These are phyloP conservation scores for Daldinia sp. DNA, from an alignment of 2,329 filamentous ascomycete genomes.

Conservation along the genomic window DNA sequence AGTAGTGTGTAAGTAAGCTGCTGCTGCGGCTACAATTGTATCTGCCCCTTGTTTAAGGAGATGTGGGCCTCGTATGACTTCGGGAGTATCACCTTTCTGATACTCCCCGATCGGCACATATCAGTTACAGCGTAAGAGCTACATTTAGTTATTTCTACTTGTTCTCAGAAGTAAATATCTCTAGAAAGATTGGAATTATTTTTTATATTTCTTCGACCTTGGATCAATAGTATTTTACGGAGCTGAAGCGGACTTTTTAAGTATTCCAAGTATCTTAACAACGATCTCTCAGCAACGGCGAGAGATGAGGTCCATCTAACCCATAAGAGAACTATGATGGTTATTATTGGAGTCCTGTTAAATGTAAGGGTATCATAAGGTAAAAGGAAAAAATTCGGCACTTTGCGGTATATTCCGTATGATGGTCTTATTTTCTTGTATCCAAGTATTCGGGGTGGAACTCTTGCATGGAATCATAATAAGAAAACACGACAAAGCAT, in stretches of 20 bases:
- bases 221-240: background rate
- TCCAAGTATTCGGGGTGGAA: background rate
- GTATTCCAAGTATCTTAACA: background rate
- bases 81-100: constrained; percentile 5
- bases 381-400: background rate
- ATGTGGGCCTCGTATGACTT: constrained; percentile 7
- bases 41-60: constrained; percentile 11
- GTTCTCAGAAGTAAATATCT: background rate
- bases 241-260: background rate
- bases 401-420: background rate
- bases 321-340: background rate
- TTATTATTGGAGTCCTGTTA: background rate
- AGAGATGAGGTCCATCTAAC: background rate
- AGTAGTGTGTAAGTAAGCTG: background rate
- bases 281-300: background rate
- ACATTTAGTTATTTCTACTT: background rate
- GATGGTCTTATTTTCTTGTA: background rate
- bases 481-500: background rate
- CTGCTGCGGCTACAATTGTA: background rate
- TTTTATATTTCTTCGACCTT: background rate
- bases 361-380: background rate
- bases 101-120: constrained; percentile 1
- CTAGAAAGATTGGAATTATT: background rate
- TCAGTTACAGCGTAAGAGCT: background rate
- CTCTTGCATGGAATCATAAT: background rate